These are phyloP conservation scores for Ascochyta clinopodiicola DNA, from an alignment of 2,329 filamentous ascomycete genomes.

Conservation along the genomic window DNA sequence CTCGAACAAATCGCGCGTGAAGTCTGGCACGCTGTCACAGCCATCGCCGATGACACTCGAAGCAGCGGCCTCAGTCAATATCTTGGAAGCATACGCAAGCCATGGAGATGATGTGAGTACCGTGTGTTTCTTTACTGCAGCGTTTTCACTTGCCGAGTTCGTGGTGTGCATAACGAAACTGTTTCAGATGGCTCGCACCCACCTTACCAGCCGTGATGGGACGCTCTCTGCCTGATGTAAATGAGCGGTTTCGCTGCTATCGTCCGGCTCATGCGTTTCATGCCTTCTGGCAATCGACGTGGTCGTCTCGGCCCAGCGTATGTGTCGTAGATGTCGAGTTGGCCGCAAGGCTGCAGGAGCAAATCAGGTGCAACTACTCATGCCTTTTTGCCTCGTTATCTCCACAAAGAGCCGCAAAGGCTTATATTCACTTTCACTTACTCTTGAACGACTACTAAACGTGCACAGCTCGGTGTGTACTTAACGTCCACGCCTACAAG, in stretches of 20 bases:
- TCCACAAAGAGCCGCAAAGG: neutral
- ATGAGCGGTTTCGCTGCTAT: slow-evolving; percentile 4
- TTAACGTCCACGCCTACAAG: slow-evolving; percentile 19
- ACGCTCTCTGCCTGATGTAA: slow-evolving; percentile 27
- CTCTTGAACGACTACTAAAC: slow-evolving; percentile 16
- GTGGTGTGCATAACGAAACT: slow-evolving; percentile 33
- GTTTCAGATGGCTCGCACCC: slow-evolving; percentile 31
- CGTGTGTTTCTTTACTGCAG: slow-evolving; percentile 25
- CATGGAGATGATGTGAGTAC: slow-evolving; percentile 42
- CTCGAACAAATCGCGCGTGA: slow-evolving; percentile 26
- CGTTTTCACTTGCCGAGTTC: slow-evolving; percentile 25
- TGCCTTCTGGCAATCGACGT: neutral
- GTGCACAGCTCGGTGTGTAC: slow-evolving; percentile 25
- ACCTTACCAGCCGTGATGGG: slow-evolving; percentile 19
- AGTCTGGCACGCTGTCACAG: slow-evolving; percentile 27
- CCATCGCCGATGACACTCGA: slow-evolving; percentile 34
- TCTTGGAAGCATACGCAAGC: slow-evolving; percentile 16
- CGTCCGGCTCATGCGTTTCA: slow-evolving; percentile 3
- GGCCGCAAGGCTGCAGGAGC: slow-evolving; percentile 1
- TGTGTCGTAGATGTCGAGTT: neutral
- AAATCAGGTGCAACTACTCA: neutral
- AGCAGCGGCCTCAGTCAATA: slow-evolving; percentile 21
- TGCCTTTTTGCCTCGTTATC: neutral
- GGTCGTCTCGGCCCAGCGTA: neutral
- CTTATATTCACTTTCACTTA: neutral